Base-by-base conservation (phyloP, 2,329 filamentous ascomycete species). In the Pseudopithomyces maydicus region DNA sequence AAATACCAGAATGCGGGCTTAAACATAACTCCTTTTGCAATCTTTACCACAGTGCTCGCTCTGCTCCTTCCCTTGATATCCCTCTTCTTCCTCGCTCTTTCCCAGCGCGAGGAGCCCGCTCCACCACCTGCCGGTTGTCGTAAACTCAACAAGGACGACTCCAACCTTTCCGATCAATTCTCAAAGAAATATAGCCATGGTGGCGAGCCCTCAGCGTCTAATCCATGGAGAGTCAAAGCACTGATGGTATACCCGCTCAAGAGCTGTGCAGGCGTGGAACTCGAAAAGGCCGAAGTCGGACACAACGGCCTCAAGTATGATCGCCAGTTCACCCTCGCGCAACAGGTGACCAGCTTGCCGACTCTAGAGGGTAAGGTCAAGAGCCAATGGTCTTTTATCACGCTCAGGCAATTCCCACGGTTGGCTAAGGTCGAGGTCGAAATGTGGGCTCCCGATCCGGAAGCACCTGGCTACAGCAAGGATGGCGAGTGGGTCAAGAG, bases 171-270 rank as follows among this genome's bases (percentile, higher is more conserved):
- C 26, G 85, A 88, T 67, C 83, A 88, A 68, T 84, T 81, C 62
- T 77, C 84, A 44, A 76, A 78, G 11, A 80, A 79, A 52, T 85
- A 83, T 67, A 77, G 64, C 36, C 57, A 64, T 49, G 72, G 69
- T 38, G 66, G 55, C 11, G 70, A 70, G 17, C 56, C 68, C 15
- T 64, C 66, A 2, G 58, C 64, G 14, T 56, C 62, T 4, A 70
- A 71, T 26, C 62, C 65, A 29, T 73, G 69, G 77, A 80, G 52
- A 64, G 78, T 89, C 46, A 88, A 91, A 73, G 90, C 89, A 54
- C 80, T 96, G 50, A 88, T 88, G 78, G 84, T 92, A 57, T 94
- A 95, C 74, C 92, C 93, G 0, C 78, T 97, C 73, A 94, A 96
- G 78, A 91, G 90, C 55, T 96, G 92, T 73, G 81, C 80, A 54